Conservation (phyloP, 2,329 filamentous ascomycete species). For the Aspergillus sojae region DNA sequence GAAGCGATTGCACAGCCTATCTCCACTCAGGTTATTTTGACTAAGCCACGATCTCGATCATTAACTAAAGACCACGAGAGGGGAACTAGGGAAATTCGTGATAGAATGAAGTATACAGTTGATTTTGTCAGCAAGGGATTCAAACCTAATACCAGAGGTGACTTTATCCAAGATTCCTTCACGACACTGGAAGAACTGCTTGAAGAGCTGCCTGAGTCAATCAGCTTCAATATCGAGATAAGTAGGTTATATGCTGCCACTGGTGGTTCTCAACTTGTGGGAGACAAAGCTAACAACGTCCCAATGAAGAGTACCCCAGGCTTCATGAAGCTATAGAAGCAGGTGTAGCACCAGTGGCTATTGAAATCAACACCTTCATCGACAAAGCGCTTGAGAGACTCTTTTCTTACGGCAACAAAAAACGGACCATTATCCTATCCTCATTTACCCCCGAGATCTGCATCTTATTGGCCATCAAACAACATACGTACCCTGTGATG, state of each 20-base stretch:
- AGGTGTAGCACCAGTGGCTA: slow-evolving; percentile 36
- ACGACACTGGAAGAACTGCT: slow-evolving; percentile 44
- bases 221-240: slow-evolving; percentile 47
- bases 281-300: slow-evolving; percentile 19
- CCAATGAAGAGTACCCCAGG: slow-evolving; percentile 42
- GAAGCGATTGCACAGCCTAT: neutral
- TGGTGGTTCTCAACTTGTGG: no score
- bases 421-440: slow-evolving; percentile 36
- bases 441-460: slow-evolving; percentile 34
- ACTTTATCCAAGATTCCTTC: slow-evolving; percentile 43
- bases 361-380: slow-evolving; percentile 45
- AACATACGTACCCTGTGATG: slow-evolving; percentile 26
- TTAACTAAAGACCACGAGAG: slow-evolving; percentile 19
- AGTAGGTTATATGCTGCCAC: slow-evolving; percentile 21
- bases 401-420: slow-evolving; percentile 21
- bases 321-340: slow-evolving; percentile 41
- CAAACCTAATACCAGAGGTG: slow-evolving; percentile 40
- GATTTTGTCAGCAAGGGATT: slow-evolving; percentile 43
- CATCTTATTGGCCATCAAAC: slow-evolving; percentile 28
- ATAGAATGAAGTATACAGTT: slow-evolving; percentile 42
- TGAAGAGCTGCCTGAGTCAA: slow-evolving; percentile 33
- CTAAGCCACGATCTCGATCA: slow-evolving; percentile 24
- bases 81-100: slow-evolving; percentile 13
- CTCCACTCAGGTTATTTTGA: neutral
- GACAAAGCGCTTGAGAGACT: slow-evolving; percentile 39